Percentiles rank a stretch among this genome's conserved stretches.
Conservation (phyloP, 371 early-diverging fungal species). For the Haplosporangium sp. region DNA sequence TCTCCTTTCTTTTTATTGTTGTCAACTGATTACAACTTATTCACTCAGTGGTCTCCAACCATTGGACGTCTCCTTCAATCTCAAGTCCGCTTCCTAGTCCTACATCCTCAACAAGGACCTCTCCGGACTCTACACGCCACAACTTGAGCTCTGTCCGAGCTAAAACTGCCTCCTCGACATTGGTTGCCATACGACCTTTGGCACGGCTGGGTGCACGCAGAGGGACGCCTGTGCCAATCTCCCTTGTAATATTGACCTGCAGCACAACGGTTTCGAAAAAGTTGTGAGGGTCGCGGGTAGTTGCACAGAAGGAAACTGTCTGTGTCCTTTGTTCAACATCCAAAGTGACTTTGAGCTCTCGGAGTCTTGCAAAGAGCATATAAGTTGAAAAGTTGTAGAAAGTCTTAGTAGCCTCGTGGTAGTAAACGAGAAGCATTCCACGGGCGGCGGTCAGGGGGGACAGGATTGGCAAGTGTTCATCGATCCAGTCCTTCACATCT, state of each 20-base stretch:
- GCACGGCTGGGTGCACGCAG: constrained; percentile 39
- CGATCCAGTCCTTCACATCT: constrained; percentile 19
- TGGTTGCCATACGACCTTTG: constrained; percentile 29
- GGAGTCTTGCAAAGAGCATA: constrained; percentile 9
- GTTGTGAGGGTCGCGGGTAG: constrained; percentile 13
- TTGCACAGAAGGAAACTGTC: constrained; percentile 19
- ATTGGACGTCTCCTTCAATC: constrained; percentile 40
- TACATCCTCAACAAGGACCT: constrained; percentile 37
- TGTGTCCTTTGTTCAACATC: constrained; percentile 8
- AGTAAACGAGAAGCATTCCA: constrained; percentile 33
- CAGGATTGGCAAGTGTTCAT: constrained; percentile 14
- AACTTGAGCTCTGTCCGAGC: constrained; percentile 27
- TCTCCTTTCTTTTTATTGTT: neutral
- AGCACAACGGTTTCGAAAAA: constrained; percentile 5
- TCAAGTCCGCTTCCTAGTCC: constrained; percentile 42
- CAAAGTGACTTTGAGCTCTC: constrained; percentile 9
- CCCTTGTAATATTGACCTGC: constrained; percentile 27
- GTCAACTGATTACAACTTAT: too few relatives aligned
- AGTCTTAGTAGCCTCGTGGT: constrained; percentile 31
- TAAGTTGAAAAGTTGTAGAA: constrained; percentile 50
- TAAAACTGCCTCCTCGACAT: constrained; percentile 37
- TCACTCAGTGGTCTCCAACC: constrained; percentile 16
- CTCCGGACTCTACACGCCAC: constrained; percentile 27
- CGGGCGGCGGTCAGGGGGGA: constrained; percentile 11
- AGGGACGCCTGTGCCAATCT: constrained; percentile 35